Conservation (phyloP, 1,284 basidiomycete genomes). For the Erythrobasidium hasegawianum region DNA sequence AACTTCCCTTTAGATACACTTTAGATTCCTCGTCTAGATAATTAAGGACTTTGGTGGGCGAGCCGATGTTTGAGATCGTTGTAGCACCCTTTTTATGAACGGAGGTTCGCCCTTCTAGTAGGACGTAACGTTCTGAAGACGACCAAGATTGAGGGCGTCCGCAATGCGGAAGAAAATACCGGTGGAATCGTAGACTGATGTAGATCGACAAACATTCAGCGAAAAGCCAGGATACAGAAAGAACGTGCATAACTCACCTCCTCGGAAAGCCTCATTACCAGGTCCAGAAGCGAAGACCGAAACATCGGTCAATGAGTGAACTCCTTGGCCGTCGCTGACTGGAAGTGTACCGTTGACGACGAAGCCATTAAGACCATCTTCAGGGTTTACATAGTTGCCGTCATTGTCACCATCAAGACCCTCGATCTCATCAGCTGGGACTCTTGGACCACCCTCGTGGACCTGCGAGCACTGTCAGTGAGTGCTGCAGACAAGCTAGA, state of each 20-base stretch:
- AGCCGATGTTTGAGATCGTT: too few species aligned
- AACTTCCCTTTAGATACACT: too few species aligned
- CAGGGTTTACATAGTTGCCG: conserved; percentile 48
- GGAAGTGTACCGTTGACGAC: conserved; percentile 50
- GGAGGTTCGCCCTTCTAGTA: too few species aligned
- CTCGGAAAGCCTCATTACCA: conserved; percentile 50
- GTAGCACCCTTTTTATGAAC: too few species aligned
- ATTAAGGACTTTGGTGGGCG: too few species aligned
- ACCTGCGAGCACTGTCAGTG: not conserved
- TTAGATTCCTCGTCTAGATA: too few species aligned
- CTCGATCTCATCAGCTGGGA: conserved; percentile 43
- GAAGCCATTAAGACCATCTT: conserved; percentile 48
- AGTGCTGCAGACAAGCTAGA: too few species aligned
- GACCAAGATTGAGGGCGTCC: conserved; percentile 47
- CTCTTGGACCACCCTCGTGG: conserved; percentile 45
- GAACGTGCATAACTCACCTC: conserved; percentile 23
- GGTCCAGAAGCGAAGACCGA: conserved; percentile 51
- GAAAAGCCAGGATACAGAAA: conserved; percentile 22
- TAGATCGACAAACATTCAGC: too few species aligned
- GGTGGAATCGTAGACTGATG: conserved; percentile 42
- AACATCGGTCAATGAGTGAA: conserved; percentile 44
- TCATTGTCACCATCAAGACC: conserved; percentile 33
- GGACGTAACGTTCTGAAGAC: conserved; percentile 13
- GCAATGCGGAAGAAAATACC: conserved; percentile 51
- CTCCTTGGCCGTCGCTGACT: conserved; percentile 47